phyloP scores from a whole-genome alignment of 202 grass and related monocot genomes.

The Saccharum hybrid region DNA sequence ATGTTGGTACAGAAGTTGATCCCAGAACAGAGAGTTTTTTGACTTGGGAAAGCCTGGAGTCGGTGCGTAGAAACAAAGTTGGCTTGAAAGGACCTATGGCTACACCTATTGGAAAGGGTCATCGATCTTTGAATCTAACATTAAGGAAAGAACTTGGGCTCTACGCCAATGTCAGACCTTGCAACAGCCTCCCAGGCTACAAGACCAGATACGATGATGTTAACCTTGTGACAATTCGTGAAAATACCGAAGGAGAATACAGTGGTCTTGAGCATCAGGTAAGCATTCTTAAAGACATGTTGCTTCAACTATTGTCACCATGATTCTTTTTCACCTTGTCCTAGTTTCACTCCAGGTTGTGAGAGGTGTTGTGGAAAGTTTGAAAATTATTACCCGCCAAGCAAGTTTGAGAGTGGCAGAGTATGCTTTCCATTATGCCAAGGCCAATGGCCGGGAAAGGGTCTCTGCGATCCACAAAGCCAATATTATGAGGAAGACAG shows the following conservation, averaged over 20 bases:
- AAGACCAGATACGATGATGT: slow-evolving; percentile 97
- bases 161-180: slow-evolving; percentile 94
- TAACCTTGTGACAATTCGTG: slow-evolving; percentile 95
- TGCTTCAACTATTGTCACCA: slow-evolving; percentile 25
- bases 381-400: slow-evolving; percentile 98
- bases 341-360: slow-evolving; percentile 67
- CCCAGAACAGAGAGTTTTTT: slow-evolving; percentile 96
- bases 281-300: slow-evolving; percentile 23
- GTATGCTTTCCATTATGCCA: slow-evolving; percentile 98
- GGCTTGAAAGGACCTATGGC: slow-evolving; percentile 99
- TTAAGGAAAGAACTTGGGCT: slow-evolving; percentile 94
- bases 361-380: slow-evolving; percentile 95
- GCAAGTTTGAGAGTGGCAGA: slow-evolving; percentile 97
- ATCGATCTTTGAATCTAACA: slow-evolving; percentile 95
- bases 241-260: slow-evolving; percentile 98
- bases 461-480: slow-evolving; percentile 98
- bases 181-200: slow-evolving; percentile 88
- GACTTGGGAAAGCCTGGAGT: slow-evolving; percentile 95
- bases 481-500: slow-evolving; percentile 99
- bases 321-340: slow-evolving; percentile 33
- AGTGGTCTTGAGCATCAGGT: slow-evolving; percentile 99
- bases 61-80: slow-evolving; percentile 85
- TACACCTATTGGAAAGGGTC: slow-evolving; percentile 97
- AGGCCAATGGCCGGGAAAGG: slow-evolving; percentile 79
- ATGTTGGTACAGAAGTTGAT: slow-evolving; percentile 84